These are phyloP conservation scores for Carex kokanica DNA, from an alignment of 176 grass and related monocot genomes.

Conservation along the genomic window DNA sequence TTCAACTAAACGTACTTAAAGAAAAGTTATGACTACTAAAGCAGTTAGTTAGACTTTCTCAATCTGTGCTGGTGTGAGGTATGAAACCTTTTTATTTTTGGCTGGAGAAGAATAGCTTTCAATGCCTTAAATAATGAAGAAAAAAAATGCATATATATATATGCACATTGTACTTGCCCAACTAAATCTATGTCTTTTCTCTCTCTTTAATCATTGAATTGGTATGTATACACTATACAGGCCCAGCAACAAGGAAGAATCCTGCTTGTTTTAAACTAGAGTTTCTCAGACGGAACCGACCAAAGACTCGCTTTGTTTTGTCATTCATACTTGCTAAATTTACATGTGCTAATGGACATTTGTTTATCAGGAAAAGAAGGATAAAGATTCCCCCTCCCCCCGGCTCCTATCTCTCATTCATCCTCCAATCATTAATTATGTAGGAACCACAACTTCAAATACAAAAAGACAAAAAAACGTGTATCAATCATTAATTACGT, in stretches of 20 bases:
- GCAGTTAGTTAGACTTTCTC: slow-evolving; percentile 17
- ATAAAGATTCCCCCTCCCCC: no score
- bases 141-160: not conserved
- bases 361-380: not conserved
- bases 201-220: not conserved
- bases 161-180: not conserved
- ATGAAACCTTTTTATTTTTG: not conserved
- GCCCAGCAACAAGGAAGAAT: not conserved
- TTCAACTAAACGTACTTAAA: not conserved
- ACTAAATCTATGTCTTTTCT: not conserved
- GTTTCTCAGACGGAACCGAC: not conserved
- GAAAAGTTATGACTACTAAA: not conserved
- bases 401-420: no score
- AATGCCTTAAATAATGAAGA: slow-evolving; percentile 13
- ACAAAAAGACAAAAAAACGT: no score
- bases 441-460: no score
- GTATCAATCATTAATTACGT: no score
- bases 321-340: not conserved
- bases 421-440: no score
- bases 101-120: slow-evolving; percentile 6
- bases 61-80: slow-evolving; percentile 2
- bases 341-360: not conserved
- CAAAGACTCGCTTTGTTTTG: not conserved
- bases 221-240: not conserved
- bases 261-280: not conserved